These are phyloP conservation scores for Mrakia frigida DNA, from an alignment of 768 basidiomycete genomes.

Conservation along the genomic window DNA sequence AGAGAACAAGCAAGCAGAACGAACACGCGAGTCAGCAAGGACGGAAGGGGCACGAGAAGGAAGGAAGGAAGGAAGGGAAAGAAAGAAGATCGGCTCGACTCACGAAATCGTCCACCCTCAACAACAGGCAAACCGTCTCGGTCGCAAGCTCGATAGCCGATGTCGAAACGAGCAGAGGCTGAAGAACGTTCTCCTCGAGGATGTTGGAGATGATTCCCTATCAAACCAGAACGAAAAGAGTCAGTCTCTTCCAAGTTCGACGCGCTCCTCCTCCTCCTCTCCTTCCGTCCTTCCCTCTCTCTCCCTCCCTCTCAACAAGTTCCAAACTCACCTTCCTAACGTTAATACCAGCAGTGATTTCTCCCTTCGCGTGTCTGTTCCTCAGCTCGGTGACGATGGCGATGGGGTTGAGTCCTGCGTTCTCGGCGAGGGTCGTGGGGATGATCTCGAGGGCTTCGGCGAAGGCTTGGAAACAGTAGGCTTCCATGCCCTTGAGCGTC, in stretches of 20 bases:
- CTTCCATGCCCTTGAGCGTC: slow-evolving; percentile 93
- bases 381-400: slow-evolving; percentile 96
- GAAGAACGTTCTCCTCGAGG: slow-evolving; percentile 92
- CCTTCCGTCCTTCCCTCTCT: background rate
- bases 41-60: background rate
- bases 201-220: slow-evolving; percentile 97
- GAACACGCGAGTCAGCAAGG: background rate
- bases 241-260: background rate
- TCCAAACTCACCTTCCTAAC: slow-evolving; percentile 84
- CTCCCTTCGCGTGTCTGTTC: slow-evolving; percentile 92
- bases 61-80: background rate
- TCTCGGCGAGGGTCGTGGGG: slow-evolving; percentile 94
- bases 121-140: slow-evolving; percentile 90
- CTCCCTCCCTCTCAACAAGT: no score
- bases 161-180: slow-evolving; percentile 89
- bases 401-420: slow-evolving; percentile 95
- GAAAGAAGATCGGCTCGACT: background rate
- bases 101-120: slow-evolving; percentile 75
- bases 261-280: background rate
- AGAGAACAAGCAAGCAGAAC: background rate
- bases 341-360: slow-evolving; percentile 93
- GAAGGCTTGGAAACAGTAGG: slow-evolving; percentile 98
- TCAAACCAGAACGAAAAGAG: background rate
- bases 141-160: slow-evolving; percentile 92
- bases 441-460: slow-evolving; percentile 97